Evolutionary conservation across 371 early-diverging fungal species (phyloP), one percentile per base, ranked within the genome.

Genomic region (Mucor irregularis): DNA sequence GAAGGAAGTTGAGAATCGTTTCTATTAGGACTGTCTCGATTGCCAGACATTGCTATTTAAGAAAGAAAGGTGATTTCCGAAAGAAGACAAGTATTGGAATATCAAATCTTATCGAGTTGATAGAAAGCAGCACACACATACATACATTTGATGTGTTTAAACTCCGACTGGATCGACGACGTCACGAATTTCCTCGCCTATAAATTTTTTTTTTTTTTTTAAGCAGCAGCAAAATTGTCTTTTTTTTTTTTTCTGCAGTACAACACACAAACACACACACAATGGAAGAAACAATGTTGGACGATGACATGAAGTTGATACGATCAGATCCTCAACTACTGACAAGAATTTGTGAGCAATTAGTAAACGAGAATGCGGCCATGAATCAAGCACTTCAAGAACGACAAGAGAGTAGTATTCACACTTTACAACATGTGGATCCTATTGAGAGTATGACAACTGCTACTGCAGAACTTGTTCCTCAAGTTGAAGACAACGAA

Each of bases 1-100:
- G 72, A 69, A 24, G 72, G 69, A 56, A 31, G 33, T 26, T 42
- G 17, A 29, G 53, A 24, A 24, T 21, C 42, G 24, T 42, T 19
- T 59, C 49, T 28, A 22, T 26, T 44, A 31, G 48, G 17, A 33
- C 40, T 54, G 40, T 21, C 45, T 42, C 19, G 24, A 42, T 21
- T n/a, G n/a, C n/a, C n/a, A n/a, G n/a, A n/a, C n/a, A n/a, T n/a
- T n/a, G n/a, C n/a, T n/a, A n/a, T n/a, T n/a, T 16, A 17, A 40
- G 5, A 9, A 21, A 7, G 11, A 8, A 47, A 28, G 28, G n/a
- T n/a, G n/a, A n/a, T n/a, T n/a, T n/a, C n/a, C n/a, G n/a, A n/a
- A n/a, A n/a, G n/a, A n/a, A n/a, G n/a, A n/a, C n/a, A n/a, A n/a
- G n/a, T n/a, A n/a, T n/a, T n/a, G n/a, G n/a, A n/a, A n/a, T n/a